A percentile compares a stretch with the other conserved stretches of the same genome.
Conservation (phyloP, 75 land plant genomes). For the Larix kaempferi region DNA sequence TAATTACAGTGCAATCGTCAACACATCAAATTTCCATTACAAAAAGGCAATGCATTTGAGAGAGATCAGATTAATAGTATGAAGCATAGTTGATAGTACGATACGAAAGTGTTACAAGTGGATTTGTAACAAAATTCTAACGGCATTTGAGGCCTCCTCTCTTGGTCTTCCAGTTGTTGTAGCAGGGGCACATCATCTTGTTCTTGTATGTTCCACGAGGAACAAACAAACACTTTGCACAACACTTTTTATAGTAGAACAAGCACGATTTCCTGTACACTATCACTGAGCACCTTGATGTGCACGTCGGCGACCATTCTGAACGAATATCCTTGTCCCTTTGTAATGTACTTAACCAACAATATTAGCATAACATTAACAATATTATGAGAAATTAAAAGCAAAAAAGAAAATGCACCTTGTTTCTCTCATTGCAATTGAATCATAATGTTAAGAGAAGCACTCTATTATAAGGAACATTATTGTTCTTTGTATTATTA, state of each 20-base stretch:
- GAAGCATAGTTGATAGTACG: not conserved
- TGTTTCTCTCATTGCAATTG: too few relatives aligned
- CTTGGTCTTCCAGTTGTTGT: slow-evolving; percentile 36
- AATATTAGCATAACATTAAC: too few relatives aligned
- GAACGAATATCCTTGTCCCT: not conserved
- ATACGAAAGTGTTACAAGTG: not conserved
- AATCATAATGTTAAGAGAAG: too few relatives aligned
- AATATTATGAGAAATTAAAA: too few relatives aligned
- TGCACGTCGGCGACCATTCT: slow-evolving; percentile 3
- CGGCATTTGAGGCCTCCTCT: slow-evolving; percentile 39
- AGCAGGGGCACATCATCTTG: slow-evolving; percentile 31
- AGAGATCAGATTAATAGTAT: not conserved
- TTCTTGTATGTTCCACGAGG: slow-evolving; percentile 31
- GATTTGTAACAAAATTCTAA: slow-evolving; percentile 4
- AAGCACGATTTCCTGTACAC: slow-evolving; percentile 20
- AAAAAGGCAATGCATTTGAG: too few relatives aligned
- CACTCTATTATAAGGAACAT: too few relatives aligned
- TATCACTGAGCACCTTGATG: slow-evolving; percentile 19
- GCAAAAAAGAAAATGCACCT: too few relatives aligned
- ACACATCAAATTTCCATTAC: too few relatives aligned
- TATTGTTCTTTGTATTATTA: too few relatives aligned
- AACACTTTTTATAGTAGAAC: slow-evolving; percentile 26
- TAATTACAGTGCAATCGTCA: too few relatives aligned
- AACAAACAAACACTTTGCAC: slow-evolving; percentile 27
- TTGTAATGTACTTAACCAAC: too few relatives aligned